phyloP scores from a whole-genome alignment of 257 asterid genomes.

The Solanum pennellii region DNA sequence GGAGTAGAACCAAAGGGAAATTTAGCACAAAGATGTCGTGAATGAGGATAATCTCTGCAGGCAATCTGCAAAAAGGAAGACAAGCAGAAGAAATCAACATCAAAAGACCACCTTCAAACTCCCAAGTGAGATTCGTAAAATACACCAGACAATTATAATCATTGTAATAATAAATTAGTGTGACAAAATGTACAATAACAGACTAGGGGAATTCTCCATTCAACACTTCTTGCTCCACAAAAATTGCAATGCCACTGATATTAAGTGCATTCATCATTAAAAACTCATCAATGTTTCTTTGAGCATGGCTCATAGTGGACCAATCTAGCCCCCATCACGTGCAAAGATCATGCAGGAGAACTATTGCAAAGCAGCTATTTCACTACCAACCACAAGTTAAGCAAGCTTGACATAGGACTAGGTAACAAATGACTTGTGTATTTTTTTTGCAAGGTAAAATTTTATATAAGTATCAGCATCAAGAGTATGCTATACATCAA shows the following conservation, averaged over 20 bases:
- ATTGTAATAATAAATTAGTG: background rate
- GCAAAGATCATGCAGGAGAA: background rate
- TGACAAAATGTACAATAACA: background rate
- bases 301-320: background rate
- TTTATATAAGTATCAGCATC: background rate
- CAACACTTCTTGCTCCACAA: background rate
- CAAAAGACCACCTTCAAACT: background rate
- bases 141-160: background rate
- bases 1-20: slow-evolving; percentile 50
- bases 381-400: background rate
- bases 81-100: background rate
- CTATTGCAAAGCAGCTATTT: background rate
- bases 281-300: background rate
- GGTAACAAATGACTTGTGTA: background rate
- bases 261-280: background rate
- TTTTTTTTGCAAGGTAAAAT: background rate
- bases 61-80: slow-evolving; percentile 47
- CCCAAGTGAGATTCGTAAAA: background rate
- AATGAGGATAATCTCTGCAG: slow-evolving; percentile 90
- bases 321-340: background rate
- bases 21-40: slow-evolving; percentile 78
- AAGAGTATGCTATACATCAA: background rate
- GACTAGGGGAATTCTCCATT: background rate
- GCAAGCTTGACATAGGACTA: background rate
- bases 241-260: background rate